These are phyloP conservation scores for Botrytis pseudocinerea DNA, from an alignment of 2,329 filamentous ascomycete species.

Conservation along the genomic window DNA sequence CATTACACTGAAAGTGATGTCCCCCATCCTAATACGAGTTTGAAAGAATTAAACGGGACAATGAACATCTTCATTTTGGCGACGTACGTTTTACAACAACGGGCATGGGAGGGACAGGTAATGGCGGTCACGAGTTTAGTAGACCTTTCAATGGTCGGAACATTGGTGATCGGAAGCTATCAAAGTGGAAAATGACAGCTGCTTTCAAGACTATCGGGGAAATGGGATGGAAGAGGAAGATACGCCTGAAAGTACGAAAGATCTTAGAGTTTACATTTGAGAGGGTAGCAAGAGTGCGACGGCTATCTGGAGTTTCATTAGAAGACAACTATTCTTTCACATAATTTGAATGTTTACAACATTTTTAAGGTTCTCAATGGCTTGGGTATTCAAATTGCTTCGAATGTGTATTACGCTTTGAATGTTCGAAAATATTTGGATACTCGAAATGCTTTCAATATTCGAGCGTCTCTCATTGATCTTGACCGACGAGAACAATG, in stretches of 20 bases:
- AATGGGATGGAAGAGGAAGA: constrained; percentile 12
- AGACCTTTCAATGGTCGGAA: neutral
- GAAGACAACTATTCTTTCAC: neutral
- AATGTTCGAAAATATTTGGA: neutral
- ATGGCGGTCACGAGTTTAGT: constrained; percentile 23
- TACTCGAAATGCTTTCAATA: neutral
- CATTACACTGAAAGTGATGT: constrained; percentile 41
- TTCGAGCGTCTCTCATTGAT: neutral
- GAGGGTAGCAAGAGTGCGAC: neutral
- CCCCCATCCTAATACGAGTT: constrained; percentile 28
- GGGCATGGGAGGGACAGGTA: constrained; percentile 44
- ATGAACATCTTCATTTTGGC: constrained; percentile 45
- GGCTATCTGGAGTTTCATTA: neutral
- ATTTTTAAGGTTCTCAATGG: neutral
- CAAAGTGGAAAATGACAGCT: constrained; percentile 22
- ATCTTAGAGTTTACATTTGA: neutral
- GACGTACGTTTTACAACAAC: constrained; percentile 48
- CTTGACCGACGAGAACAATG: neutral
- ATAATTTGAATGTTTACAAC: too few relatives aligned
- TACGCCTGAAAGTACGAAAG: neutral
- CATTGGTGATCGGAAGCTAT: constrained; percentile 11
- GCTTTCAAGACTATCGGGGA: neutral
- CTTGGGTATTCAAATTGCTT: too few relatives aligned
- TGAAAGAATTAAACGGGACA: constrained; percentile 42
- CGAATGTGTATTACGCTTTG: too few relatives aligned